Conservation (phyloP, 2,329 filamentous ascomycete genomes). For the Penicillium sp. region DNA sequence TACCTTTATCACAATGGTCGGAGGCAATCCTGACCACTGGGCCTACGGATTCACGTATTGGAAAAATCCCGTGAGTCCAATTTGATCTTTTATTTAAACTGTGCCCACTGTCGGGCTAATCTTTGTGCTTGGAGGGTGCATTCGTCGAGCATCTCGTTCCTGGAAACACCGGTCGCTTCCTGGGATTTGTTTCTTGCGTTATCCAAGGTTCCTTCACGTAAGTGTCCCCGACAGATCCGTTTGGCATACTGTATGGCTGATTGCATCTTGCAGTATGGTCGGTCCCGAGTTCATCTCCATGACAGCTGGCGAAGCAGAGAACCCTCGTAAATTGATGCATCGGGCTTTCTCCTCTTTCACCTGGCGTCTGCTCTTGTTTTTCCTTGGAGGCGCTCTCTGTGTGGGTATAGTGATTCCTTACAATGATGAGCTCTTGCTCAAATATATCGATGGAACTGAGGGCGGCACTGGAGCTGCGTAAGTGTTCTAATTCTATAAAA, state of each 20-base stretch:
- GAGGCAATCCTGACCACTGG: conserved; percentile 71
- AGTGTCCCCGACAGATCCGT: background rate
- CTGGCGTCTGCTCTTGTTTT: conserved; percentile 73
- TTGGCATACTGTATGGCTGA: conserved; percentile 8
- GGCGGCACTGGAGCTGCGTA: conserved; percentile 60
- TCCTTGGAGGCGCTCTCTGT: conserved; percentile 68
- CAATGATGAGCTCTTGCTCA: conserved; percentile 60
- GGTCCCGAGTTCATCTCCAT: conserved; percentile 65
- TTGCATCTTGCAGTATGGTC: conserved; percentile 44
- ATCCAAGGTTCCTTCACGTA: conserved; percentile 67
- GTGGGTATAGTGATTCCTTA: conserved; percentile 71
- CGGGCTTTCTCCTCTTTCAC: conserved; percentile 74
- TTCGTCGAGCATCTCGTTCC: conserved; percentile 65
- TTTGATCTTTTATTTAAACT: background rate
- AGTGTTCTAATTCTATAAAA: background rate
- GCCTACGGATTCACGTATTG: conserved; percentile 71
- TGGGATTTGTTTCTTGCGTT: conserved; percentile 64
- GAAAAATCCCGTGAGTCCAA: conserved; percentile 45
- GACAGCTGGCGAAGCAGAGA: conserved; percentile 67
- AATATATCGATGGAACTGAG: conserved; percentile 50
- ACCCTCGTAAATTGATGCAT: conserved; percentile 67
- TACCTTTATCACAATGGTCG: conserved; percentile 78
- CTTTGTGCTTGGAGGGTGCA: conserved; percentile 44
- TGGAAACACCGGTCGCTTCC: conserved; percentile 60
- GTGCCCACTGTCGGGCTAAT: conserved; percentile 2